Conservation (phyloP, 1,284 basidiomycete genomes). For the Stygiomarasmius scandens region DNA sequence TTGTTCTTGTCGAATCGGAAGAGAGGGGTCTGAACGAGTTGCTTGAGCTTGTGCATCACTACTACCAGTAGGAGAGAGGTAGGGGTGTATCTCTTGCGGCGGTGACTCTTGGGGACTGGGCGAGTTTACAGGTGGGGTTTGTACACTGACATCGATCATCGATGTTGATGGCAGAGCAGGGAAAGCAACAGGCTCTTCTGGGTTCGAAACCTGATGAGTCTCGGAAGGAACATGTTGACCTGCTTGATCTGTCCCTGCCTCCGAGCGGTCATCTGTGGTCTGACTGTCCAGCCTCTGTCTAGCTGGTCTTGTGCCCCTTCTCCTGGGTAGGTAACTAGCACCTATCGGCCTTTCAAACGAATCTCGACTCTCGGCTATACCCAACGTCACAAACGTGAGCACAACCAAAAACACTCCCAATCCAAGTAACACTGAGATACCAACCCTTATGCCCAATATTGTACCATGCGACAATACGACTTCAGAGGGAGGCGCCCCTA, state of each 20-base stretch:
- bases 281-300: background rate
- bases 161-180: background rate
- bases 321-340: background rate
- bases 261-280: background rate
- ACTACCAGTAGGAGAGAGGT: background rate
- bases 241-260: background rate
- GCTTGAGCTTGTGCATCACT: background rate
- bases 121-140: background rate
- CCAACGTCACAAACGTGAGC: background rate
- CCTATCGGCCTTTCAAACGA: background rate
- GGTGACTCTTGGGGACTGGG: background rate
- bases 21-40: background rate
- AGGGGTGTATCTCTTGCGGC: background rate
- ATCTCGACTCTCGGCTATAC: background rate
- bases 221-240: background rate
- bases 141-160: background rate
- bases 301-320: background rate
- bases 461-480: background rate
- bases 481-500: background rate
- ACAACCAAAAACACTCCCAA: constrained; percentile 1
- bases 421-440: background rate
- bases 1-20: background rate
- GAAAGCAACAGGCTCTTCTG: background rate
- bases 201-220: background rate
- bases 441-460: background rate